Evolutionary conservation across 352 stramenopile species (phyloP), one percentile per base, ranked within the genome.

Genomic region (Bremia lactucae): DNA sequence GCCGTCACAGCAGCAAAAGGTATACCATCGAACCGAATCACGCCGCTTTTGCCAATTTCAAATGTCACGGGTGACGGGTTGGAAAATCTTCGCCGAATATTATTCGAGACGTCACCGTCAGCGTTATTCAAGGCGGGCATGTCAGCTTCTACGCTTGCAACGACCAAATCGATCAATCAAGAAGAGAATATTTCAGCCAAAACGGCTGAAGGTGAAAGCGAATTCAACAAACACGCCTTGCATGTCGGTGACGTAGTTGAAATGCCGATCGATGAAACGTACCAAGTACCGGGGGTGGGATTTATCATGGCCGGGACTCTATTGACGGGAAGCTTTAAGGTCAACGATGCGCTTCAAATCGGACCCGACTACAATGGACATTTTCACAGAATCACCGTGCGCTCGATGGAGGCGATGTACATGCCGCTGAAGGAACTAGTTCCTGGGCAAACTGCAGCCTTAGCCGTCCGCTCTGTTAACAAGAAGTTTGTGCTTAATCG

Each of bases 21-120:
- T 42, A 84, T 97, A 34, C 76, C 75, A 20, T 93, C 76, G 23
- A 95, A 95, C 55, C 76, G 89, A 25, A 75, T 98, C 31, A 97
- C 94, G 25, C 96, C 96, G 4, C 96, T 98, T 45, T 81, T 99
- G 59, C 86, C 95, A 7, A 91, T 98, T 24, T 98, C 94, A 2
- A 98, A 96, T 68, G 96, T 99, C 7, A 98, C 94, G 8, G 96
- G 96, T 15, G 83, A 98, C 43, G 94, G 95, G 0, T 55, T 92
- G 31, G 62, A 68, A 8, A 92, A 92, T 39, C 38, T 92, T 21
- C 65, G 73, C 15, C 72, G 71, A 41, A 83, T 87, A 60, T 72
- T 83, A 40, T 85, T 46, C 49, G 71, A 66, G 28, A 75, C 71
- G 39, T 89, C 71, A 35, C 78, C 77, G 2, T 57, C 58, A 4